Base-by-base conservation (phyloP, 208 protist genomes). In the Trypanosoma theileri region DNA sequence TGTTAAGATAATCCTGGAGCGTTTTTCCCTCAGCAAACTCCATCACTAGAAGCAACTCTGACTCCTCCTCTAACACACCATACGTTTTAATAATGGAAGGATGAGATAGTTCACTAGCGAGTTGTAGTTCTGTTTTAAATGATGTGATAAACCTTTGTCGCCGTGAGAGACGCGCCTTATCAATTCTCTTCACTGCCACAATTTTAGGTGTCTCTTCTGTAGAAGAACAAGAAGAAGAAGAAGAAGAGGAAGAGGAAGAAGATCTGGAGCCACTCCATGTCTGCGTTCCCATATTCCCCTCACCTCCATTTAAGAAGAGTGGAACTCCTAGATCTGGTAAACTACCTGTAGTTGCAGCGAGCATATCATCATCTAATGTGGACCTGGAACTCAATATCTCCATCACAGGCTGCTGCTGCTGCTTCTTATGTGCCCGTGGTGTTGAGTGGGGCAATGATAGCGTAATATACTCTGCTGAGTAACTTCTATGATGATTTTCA, bases 11-110 rank as follows among this genome's bases (percentile, higher is more conserved):
- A 48, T 82, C 51, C 14, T 73, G 26, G 45, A 96, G 31, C 51
- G 89, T 84, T 1, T 86, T 88, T 22, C 82, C 81, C 66, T 92
- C 86, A 16, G 86, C 86, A 26, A 90, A 46, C 55, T 96, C 91
- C 84, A 96, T 92, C 35, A 96, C 85, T 14, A 96, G 66, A 31
- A 79, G 79, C 26, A 93, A 60, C 40, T 86, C 63, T 8, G 75
- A 57, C 0, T 59, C 73, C 28, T 87, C 80, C 69, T 94, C 84
- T 16, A 77, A 69, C 3, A 91, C 77, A 50, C 88, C 91, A 54
- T 84, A 81, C 24, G 86, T 59, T 74, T 86, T 81, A 31, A 94
- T 73, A 24, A 96, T 58, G 55, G 71, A 89, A 22, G 83, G 73
- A 73, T 96, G 91, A 45, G 70, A 46, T 12, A 96, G 85, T 26